These are phyloP conservation scores for Roridomyces roridus DNA, from an alignment of 768 basidiomycete species.

Conservation along the genomic window DNA sequence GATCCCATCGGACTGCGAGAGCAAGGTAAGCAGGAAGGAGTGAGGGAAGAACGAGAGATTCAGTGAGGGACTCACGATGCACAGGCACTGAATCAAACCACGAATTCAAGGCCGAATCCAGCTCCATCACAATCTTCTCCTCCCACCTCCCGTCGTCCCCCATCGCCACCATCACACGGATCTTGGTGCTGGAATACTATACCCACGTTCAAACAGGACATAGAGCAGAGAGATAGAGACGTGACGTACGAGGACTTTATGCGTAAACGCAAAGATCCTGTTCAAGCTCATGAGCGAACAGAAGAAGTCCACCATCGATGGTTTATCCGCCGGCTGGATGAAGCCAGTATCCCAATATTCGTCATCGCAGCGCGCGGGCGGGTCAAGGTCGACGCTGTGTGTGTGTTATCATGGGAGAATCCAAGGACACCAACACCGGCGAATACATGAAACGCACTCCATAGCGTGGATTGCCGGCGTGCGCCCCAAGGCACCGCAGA, in stretches of 20 bases:
- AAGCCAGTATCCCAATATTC: conserved; percentile 53
- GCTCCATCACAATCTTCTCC: conserved; percentile 3
- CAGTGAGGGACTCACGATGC: conserved; percentile 37
- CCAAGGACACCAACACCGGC: no score
- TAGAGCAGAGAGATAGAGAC: not conserved
- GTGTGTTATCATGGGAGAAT: no score
- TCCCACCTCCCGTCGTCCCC: conserved; percentile 3
- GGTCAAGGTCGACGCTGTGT: conserved; percentile 49
- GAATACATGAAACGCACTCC: no score
- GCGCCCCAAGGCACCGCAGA: no score
- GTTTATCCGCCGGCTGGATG: conserved; percentile 14
- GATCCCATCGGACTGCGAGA: conserved; percentile 54
- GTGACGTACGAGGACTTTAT: not conserved
- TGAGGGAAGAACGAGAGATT: not conserved
- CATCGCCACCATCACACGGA: conserved; percentile 35
- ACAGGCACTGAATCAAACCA: conserved; percentile 58
- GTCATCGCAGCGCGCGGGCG: conserved; percentile 60
- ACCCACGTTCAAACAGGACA: conserved; percentile 3
- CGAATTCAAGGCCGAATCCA: conserved; percentile 49
- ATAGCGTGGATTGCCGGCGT: no score
- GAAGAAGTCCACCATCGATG: conserved; percentile 8
- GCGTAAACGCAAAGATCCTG: conserved; percentile 14
- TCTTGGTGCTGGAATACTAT: conserved; percentile 7
- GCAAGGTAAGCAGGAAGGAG: not conserved
- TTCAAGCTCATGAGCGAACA: not conserved